phyloP scores from a whole-genome alignment of 2,329 filamentous ascomycete genomes.

The Epichloe baconii region DNA sequence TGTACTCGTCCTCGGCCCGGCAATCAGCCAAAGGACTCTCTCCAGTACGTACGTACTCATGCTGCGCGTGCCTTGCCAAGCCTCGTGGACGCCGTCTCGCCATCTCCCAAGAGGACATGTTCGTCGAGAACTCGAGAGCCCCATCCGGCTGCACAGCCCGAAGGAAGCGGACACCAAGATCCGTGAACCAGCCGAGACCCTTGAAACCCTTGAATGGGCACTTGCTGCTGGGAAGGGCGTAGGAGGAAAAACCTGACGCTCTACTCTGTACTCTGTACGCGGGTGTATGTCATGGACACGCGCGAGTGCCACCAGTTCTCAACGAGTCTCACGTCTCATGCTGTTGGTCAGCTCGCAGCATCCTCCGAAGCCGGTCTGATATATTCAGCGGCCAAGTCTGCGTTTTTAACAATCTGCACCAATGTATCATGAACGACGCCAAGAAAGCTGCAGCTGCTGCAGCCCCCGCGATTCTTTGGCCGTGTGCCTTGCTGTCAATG shows the following conservation, averaged over 20 bases:
- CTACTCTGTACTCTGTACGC: slow-evolving; percentile 15
- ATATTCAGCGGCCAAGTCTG: slow-evolving; percentile 40
- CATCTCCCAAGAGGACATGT: slow-evolving; percentile 11
- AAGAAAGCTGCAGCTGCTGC: slow-evolving; percentile 20
- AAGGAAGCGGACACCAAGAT: slow-evolving; percentile 17
- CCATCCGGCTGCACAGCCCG: slow-evolving; percentile 14
- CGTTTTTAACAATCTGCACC: slow-evolving; percentile 45
- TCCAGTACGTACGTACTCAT: not conserved
- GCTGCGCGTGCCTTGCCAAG: not conserved
- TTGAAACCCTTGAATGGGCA: slow-evolving; percentile 15
- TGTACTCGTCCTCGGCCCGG: too few relatives aligned
- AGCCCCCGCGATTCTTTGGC: slow-evolving; percentile 30
- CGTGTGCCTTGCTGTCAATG: slow-evolving; percentile 49
- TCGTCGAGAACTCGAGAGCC: slow-evolving; percentile 11
- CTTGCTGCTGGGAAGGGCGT: slow-evolving; percentile 19
- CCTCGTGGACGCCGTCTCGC: slow-evolving; percentile 1
- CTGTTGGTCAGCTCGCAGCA: slow-evolving; percentile 18
- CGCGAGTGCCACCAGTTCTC: slow-evolving; percentile 27
- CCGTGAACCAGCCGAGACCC: slow-evolving; percentile 11
- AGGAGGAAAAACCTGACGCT: slow-evolving; percentile 8
- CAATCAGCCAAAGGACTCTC: not conserved
- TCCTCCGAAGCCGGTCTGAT: slow-evolving; percentile 31
- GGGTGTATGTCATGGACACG: slow-evolving; percentile 37
- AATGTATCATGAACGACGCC: slow-evolving; percentile 35
- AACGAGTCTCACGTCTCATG: slow-evolving; percentile 24